Evolutionary conservation across 2,329 filamentous ascomycete species (phyloP), one percentile per base, ranked within the genome.

Genomic region (Colletotrichum sp.): DNA sequence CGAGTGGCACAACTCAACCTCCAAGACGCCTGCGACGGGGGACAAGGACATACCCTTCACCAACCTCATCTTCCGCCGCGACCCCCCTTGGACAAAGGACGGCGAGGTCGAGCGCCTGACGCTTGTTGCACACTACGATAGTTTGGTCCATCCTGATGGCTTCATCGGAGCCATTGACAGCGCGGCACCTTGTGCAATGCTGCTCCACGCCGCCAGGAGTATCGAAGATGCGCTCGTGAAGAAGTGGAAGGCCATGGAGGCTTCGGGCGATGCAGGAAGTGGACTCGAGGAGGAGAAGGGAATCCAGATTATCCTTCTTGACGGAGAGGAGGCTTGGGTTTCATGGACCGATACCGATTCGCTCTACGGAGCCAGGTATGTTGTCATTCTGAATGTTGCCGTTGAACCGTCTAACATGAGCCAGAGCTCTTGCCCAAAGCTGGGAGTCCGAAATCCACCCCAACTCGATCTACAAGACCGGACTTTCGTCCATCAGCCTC

Each of bases 151-250:
- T 30, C 96, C 96, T 0, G 87, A 93, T 76, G 96, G 96, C 1
- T 99, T 99, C 83, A 94, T 99, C 75, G 97, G 97, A 1, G 97
- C 96, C 1, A 98, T 92, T 16, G 97, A 99, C 82, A 98, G 95
- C 80, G 97, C 97, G 2, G 97, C 95, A 21, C 96, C 97, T 12
- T 99, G 96, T 84, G 97, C 97, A 0, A 96, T 99, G 90, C 89
- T 99, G 75, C 90, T 99, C 91, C 95, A 98, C 83, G 92, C 94
- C 15, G 95, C 96, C 77, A 90, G 93, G 79, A 95, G 92, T 78
- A 91, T 99, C 62, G 96, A 99, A 81, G 89, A 87, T 2, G 95
- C 95, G 4, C 86, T 99, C 82, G 95, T 93, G 34, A 90, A 90
- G 82, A 98, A 96, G 86, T 99, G 97, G 95, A 90, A 91, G 34